phyloP scores from a whole-genome alignment of 805 yeast species.

The Ogataea trehalophila region DNA sequence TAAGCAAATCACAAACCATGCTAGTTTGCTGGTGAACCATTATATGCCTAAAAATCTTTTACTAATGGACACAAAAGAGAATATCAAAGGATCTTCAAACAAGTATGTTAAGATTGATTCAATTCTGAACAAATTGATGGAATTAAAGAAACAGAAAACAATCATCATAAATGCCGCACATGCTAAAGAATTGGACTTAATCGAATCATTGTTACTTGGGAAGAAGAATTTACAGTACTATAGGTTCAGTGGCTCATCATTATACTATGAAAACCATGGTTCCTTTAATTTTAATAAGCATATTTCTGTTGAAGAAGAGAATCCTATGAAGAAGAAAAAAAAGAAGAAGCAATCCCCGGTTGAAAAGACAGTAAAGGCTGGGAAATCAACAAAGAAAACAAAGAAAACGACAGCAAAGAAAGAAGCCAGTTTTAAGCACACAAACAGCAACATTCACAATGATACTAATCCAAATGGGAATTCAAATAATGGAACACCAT shows the following conservation, averaged over 20 bases:
- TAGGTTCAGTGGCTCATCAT: slow-evolving; percentile 62
- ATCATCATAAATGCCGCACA: slow-evolving; percentile 51
- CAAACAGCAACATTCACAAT: background rate
- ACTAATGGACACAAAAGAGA: slow-evolving; percentile 58
- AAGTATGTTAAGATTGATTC: slow-evolving; percentile 54
- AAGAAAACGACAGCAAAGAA: background rate
- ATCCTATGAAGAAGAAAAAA: slow-evolving; percentile 1
- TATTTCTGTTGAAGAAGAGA: slow-evolving; percentile 7
- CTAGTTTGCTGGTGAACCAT: slow-evolving; percentile 70
- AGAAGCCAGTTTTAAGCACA: background rate
- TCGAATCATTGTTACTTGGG: slow-evolving; percentile 78
- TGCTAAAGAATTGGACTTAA: slow-evolving; percentile 67
- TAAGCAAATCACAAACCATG: slow-evolving; percentile 54
- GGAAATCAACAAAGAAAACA: slow-evolving; percentile 2
- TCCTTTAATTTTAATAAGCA: slow-evolving; percentile 26
- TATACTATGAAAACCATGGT: slow-evolving; percentile 34
- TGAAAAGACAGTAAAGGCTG: slow-evolving; percentile 3
- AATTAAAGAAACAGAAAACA: slow-evolving; percentile 20
- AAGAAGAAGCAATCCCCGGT: background rate
- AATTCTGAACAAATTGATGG: slow-evolving; percentile 35
- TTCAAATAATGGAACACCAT: slow-evolving; percentile 1
- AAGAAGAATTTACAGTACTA: slow-evolving; percentile 53
- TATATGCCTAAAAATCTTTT: slow-evolving; percentile 68
- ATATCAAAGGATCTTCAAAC: slow-evolving; percentile 49
- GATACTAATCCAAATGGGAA: background rate